phyloP scores from a whole-genome alignment of 805 yeast genomes.

The Yarrowia keelungensis region DNA sequence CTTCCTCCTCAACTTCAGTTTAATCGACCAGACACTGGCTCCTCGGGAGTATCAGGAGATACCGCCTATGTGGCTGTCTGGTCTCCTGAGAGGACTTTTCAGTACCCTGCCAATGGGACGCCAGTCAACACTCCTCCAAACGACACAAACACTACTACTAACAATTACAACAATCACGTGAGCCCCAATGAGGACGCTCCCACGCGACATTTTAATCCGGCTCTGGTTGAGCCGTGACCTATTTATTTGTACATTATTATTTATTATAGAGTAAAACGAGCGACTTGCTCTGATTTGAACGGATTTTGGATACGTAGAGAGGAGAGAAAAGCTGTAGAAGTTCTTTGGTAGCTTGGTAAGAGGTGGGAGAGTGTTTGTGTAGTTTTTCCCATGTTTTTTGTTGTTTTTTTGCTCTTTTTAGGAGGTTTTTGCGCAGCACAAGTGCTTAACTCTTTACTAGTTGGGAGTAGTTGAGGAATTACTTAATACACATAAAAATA shows the following conservation, averaged over 20 bases:
- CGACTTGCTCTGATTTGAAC: too few relatives aligned
- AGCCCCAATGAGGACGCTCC: neutral
- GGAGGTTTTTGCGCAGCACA: too few relatives aligned
- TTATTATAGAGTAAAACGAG: neutral
- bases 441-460: too few relatives aligned
- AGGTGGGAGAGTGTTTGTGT: too few relatives aligned
- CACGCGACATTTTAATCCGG: conserved; percentile 7
- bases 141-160: neutral
- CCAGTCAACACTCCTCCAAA: conserved; percentile 9
- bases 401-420: too few relatives aligned
- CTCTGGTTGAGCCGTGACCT: conserved; percentile 15
- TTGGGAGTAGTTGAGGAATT: too few relatives aligned
- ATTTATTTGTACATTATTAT: conserved; percentile 19
- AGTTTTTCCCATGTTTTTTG: too few relatives aligned
- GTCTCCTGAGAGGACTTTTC: conserved; percentile 13
- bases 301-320: too few relatives aligned
- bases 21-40: conserved; percentile 2
- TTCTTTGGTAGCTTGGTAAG: too few relatives aligned
- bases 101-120: conserved; percentile 6
- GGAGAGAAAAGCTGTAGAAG: too few relatives aligned
- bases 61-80: conserved; percentile 10
- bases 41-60: conserved; percentile 15
- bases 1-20: conserved; percentile 5
- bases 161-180: neutral
- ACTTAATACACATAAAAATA: too few relatives aligned